Evolutionary conservation across 139 green algal species (phyloP).

Genomic region (Trebouxia sp.): DNA sequence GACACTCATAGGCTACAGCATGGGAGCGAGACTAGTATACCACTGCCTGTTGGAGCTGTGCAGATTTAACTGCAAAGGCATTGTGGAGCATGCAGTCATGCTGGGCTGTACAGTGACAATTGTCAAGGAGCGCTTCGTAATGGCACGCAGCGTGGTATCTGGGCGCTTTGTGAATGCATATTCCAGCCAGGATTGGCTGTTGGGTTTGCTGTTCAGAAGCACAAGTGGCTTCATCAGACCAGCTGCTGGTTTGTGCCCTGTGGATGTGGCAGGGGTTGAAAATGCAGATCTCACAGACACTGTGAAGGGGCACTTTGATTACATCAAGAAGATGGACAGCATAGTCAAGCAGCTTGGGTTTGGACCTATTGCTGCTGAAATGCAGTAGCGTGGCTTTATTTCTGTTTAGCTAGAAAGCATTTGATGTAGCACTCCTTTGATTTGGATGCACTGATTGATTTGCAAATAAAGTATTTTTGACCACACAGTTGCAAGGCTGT

Average conservation of each 20-base stretch:
- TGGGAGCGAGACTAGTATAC: slow-evolving; percentile 74
- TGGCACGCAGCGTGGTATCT: slow-evolving; percentile 63
- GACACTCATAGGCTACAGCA: slow-evolving; percentile 51
- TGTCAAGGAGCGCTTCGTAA: slow-evolving; percentile 51
- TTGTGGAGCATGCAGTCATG: slow-evolving; percentile 77
- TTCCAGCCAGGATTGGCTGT: slow-evolving; percentile 77
- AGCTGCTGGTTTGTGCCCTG: slow-evolving; percentile 45
- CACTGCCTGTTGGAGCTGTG: slow-evolving; percentile 82
- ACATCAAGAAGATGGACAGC: slow-evolving; percentile 25
- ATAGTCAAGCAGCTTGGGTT: slow-evolving; percentile 21
- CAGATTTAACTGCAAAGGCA: slow-evolving; percentile 44
- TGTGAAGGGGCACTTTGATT: slow-evolving; percentile 24
- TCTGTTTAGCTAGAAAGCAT: too few species aligned
- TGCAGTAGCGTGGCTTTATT: neutral
- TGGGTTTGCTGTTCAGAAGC: slow-evolving; percentile 55
- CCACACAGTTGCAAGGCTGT: too few species aligned
- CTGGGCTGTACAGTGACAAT: slow-evolving; percentile 73
- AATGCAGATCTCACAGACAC: slow-evolving; percentile 48
- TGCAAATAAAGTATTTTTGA: too few species aligned
- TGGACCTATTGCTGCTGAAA: neutral
- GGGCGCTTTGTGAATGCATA: slow-evolving; percentile 79
- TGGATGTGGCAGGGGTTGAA: slow-evolving; percentile 66
- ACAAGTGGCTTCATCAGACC: slow-evolving; percentile 35
- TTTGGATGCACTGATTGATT: too few species aligned
- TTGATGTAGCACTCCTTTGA: too few species aligned